Evolutionary conservation across 1,139 yeast species (phyloP).

Genomic region (Yamadazyma blattariae): DNA sequence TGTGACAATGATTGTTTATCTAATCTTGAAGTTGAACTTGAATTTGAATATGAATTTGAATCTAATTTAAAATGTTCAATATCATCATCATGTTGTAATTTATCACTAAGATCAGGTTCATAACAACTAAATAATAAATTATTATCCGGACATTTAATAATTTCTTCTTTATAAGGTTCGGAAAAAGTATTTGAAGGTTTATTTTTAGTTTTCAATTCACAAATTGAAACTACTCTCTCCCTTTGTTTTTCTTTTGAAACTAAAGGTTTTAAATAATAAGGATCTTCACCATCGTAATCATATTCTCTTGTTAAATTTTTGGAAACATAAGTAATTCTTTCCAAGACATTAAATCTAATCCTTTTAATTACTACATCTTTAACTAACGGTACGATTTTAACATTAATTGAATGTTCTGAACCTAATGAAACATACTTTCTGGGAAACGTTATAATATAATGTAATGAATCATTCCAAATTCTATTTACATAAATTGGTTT

Average conservation of each 20-base stretch:
- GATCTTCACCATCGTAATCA: conserved; percentile 54
- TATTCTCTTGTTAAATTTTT: conserved; percentile 52
- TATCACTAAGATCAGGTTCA: conserved; percentile 21
- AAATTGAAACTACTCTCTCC: conserved; percentile 55
- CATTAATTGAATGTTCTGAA: conserved; percentile 54
- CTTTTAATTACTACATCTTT: conserved; percentile 69
- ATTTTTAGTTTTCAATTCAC: conserved; percentile 59
- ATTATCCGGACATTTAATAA: conserved; percentile 57
- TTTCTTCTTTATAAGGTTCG: conserved; percentile 60
- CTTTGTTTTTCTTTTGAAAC: conserved; percentile 28
- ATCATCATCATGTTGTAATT: conserved; percentile 10
- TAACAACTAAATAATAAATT: conserved; percentile 60
- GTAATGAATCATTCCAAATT: conserved; percentile 77
- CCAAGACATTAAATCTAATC: conserved; percentile 68
- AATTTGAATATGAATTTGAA: too few species aligned
- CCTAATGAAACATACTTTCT: conserved; percentile 73
- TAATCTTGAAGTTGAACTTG: too few species aligned
- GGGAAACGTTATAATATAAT: conserved; percentile 76
- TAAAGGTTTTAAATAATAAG: conserved; percentile 22
- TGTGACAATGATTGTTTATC: background rate
- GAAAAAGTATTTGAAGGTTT: conserved; percentile 30
- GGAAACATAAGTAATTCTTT: conserved; percentile 66
- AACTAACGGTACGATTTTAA: conserved; percentile 71
- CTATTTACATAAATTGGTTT: conserved; percentile 82
- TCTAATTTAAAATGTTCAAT: conserved; percentile 14